Conservation (phyloP, 768 basidiomycete species). For the Boletus sp. region DNA sequence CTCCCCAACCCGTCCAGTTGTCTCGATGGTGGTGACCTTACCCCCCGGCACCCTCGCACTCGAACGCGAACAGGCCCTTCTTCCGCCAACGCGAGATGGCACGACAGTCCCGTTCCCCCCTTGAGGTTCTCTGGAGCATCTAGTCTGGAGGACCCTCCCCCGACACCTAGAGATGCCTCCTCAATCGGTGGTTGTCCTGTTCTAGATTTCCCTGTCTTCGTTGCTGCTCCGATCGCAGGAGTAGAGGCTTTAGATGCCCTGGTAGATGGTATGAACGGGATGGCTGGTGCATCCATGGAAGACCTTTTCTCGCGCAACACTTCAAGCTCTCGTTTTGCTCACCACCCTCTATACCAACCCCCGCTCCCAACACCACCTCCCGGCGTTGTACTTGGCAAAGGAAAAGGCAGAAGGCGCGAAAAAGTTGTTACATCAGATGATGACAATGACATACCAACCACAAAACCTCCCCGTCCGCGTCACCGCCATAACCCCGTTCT, state of each 20-base stretch:
- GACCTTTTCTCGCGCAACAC: slow-evolving; percentile 46
- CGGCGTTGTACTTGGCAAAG: slow-evolving; percentile 65
- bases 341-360: slow-evolving; percentile 79
- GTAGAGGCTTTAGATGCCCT: slow-evolving; percentile 88
- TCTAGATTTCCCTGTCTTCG: slow-evolving; percentile 60
- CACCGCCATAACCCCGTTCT: slow-evolving; percentile 21
- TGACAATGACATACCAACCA: slow-evolving; percentile 41
- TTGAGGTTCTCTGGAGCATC: slow-evolving; percentile 68
- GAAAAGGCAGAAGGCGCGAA: slow-evolving; percentile 30
- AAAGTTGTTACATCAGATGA: slow-evolving; percentile 47
- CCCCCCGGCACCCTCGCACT: slow-evolving; percentile 43
- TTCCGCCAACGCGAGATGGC: slow-evolving; percentile 38
- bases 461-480: slow-evolving; percentile 20
- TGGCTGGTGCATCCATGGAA: slow-evolving; percentile 68
- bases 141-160: slow-evolving; percentile 71
- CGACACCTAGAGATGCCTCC: slow-evolving; percentile 58
- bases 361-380: slow-evolving; percentile 84
- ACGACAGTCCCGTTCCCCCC: slow-evolving; percentile 47
- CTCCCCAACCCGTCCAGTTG: slow-evolving; percentile 26
- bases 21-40: slow-evolving; percentile 27
- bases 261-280: slow-evolving; percentile 88
- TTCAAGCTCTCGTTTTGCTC: slow-evolving; percentile 53
- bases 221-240: slow-evolving; percentile 73
- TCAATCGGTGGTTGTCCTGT: slow-evolving; percentile 21
- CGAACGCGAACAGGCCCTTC: slow-evolving; percentile 64